Percentiles rank a stretch among this genome's conserved stretches.
Conservation (phyloP, 2,329 filamentous ascomycete species). For the Rutstroemia sp. region DNA sequence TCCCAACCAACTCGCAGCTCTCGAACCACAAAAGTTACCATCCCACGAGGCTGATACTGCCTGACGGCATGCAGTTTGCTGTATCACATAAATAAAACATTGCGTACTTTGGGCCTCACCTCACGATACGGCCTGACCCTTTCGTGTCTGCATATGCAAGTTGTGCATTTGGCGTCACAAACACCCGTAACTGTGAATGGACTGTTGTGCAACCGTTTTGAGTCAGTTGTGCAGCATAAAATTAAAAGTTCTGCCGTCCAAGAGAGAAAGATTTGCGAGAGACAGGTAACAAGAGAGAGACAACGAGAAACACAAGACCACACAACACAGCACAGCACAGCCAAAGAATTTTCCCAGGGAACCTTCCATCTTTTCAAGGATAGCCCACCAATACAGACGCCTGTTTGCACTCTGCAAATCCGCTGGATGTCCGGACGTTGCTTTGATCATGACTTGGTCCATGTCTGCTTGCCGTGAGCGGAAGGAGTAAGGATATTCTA, state of each 20-base stretch:
- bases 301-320: neutral
- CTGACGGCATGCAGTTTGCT: neutral
- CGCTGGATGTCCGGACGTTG: neutral
- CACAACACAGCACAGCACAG: neutral
- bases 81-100: neutral
- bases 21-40: conserved; percentile 1
- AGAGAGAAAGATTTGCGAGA: neutral
- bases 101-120: neutral
- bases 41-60: conserved; percentile 3
- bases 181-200: too few species aligned
- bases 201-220: too few species aligned
- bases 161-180: neutral
- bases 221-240: too few species aligned
- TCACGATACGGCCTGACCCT: too few species aligned
- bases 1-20: neutral
- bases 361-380: neutral
- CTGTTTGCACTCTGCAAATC: neutral
- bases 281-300: neutral
- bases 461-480: neutral
- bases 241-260: too few species aligned
- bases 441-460: neutral
- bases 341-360: neutral
- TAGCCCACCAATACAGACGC: neutral
- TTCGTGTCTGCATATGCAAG: neutral
- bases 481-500: conserved; percentile 7